A percentile compares a stretch with the other conserved stretches of the same genome.
phyloP scores from a whole-genome alignment of 768 basidiomycete genomes.

The Paxillus rubicundulus region DNA sequence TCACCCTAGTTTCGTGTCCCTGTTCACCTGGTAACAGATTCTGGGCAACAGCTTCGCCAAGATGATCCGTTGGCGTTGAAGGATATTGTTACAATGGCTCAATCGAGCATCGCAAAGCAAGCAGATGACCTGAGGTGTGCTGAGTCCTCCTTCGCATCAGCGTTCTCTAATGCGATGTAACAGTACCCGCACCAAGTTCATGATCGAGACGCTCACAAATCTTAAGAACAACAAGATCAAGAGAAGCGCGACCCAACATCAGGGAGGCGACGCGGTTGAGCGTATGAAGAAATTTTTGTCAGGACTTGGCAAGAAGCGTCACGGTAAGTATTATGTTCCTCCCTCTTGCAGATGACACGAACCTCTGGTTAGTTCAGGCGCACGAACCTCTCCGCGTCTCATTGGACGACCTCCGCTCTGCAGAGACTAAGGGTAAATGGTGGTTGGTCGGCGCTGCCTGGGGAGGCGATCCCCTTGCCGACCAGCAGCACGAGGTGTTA shows the following conservation, averaged over 20 bases:
- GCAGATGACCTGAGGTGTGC: slow-evolving; percentile 51
- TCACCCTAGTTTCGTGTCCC: background rate
- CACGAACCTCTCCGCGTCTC: slow-evolving; percentile 87
- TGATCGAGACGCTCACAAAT: slow-evolving; percentile 91
- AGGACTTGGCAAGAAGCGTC: slow-evolving; percentile 71
- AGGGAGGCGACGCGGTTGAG: slow-evolving; percentile 73
- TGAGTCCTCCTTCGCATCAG: background rate
- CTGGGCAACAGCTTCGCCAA: slow-evolving; percentile 85
- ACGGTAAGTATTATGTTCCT: slow-evolving; percentile 42
- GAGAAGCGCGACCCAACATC: slow-evolving; percentile 59
- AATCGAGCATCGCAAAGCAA: slow-evolving; percentile 59
- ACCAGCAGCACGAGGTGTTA: slow-evolving; percentile 46
- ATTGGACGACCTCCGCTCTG: slow-evolving; percentile 78
- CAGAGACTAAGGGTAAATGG: slow-evolving; percentile 92
- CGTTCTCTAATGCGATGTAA: background rate
- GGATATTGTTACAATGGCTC: slow-evolving; percentile 84
- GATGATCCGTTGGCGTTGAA: slow-evolving; percentile 93
- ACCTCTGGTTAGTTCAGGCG: slow-evolving; percentile 55
- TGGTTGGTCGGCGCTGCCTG: slow-evolving; percentile 98
- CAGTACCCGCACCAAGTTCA: slow-evolving; percentile 90
- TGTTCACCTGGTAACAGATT: slow-evolving; percentile 51
- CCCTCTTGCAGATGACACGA: background rate
- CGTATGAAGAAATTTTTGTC: slow-evolving; percentile 87
- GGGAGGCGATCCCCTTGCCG: slow-evolving; percentile 87
- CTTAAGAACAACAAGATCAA: slow-evolving; percentile 90